Conservation (phyloP, 805 yeast genomes). For the Wickerhamomyces bisporus region DNA sequence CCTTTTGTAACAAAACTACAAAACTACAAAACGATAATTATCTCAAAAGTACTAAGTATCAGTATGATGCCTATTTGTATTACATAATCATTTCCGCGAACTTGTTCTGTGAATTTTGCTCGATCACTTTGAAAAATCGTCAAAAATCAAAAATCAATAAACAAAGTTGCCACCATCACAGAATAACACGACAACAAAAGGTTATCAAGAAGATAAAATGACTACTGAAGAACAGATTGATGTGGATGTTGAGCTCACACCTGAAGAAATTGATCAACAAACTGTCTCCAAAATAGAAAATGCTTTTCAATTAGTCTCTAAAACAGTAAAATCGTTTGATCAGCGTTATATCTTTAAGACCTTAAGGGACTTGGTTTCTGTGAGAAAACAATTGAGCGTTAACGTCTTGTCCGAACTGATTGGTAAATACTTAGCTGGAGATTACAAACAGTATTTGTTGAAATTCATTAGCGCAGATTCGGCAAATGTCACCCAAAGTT, state of each 20-base stretch:
- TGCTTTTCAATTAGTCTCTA: slow-evolving; percentile 32
- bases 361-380: slow-evolving; percentile 71
- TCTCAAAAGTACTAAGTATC: too few species aligned
- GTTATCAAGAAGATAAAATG: slow-evolving; percentile 3
- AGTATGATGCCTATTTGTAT: too few species aligned
- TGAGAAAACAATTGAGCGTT: slow-evolving; percentile 60
- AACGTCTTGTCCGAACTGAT: slow-evolving; percentile 53
- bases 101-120: neutral
- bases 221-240: slow-evolving; percentile 21
- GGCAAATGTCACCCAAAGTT: slow-evolving; percentile 29
- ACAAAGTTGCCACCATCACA: slow-evolving; percentile 1
- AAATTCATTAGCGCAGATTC: slow-evolving; percentile 33
- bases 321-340: slow-evolving; percentile 70
- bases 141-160: too few species aligned
- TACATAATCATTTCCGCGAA: too few species aligned
- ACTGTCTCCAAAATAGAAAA: slow-evolving; percentile 27
- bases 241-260: slow-evolving; percentile 23
- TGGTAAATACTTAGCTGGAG: slow-evolving; percentile 47
- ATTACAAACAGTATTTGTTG: slow-evolving; percentile 38
- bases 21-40: too few species aligned
- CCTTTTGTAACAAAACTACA: too few species aligned
- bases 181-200: neutral
- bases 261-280: slow-evolving; percentile 26
- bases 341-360: slow-evolving; percentile 84
- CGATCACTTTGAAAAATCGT: too few species aligned